A percentile compares a stretch with the other conserved stretches of the same genome.
phyloP scores from a whole-genome alignment of 1,139 yeast genomes.

The Ogataea hybrid region DNA sequence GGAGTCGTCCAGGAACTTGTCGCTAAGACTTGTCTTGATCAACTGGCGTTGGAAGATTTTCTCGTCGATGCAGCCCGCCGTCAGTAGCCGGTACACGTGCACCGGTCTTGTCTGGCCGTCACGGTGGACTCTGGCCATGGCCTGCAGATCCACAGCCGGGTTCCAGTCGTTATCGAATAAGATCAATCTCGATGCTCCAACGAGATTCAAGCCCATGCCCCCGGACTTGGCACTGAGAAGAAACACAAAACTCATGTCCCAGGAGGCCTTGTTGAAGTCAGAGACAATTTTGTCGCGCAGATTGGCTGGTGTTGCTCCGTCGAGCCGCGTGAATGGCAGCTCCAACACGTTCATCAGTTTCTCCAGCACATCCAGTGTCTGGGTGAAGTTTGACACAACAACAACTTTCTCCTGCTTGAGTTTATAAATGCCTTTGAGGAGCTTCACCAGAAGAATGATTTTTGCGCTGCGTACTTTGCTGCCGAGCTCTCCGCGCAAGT shows the following conservation, averaged over 20 bases:
- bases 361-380: constrained; percentile 79
- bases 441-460: constrained; percentile 49
- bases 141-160: constrained; percentile 89
- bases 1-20: constrained; percentile 65
- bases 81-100: constrained; percentile 75
- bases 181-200: constrained; percentile 86
- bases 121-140: constrained; percentile 93
- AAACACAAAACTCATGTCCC: constrained; percentile 55
- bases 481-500: constrained; percentile 28
- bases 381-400: constrained; percentile 84
- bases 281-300: constrained; percentile 65
- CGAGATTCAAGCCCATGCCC: constrained; percentile 86
- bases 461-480: constrained; percentile 51
- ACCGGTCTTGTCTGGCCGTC: constrained; percentile 88
- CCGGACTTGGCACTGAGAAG: constrained; percentile 89
- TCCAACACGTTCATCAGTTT: constrained; percentile 48
- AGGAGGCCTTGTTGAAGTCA: constrained; percentile 56
- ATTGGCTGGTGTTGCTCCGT: constrained; percentile 77
- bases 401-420: constrained; percentile 68
- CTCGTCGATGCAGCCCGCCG: constrained; percentile 92
- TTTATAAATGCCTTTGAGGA: constrained; percentile 47
- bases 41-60: constrained; percentile 93
- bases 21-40: constrained; percentile 78
- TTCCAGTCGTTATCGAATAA: constrained; percentile 55
- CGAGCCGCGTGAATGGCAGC: constrained; percentile 61